Evolutionary conservation across 768 basidiomycete species (phyloP).

Genomic region (Dentipellis fragilis): DNA sequence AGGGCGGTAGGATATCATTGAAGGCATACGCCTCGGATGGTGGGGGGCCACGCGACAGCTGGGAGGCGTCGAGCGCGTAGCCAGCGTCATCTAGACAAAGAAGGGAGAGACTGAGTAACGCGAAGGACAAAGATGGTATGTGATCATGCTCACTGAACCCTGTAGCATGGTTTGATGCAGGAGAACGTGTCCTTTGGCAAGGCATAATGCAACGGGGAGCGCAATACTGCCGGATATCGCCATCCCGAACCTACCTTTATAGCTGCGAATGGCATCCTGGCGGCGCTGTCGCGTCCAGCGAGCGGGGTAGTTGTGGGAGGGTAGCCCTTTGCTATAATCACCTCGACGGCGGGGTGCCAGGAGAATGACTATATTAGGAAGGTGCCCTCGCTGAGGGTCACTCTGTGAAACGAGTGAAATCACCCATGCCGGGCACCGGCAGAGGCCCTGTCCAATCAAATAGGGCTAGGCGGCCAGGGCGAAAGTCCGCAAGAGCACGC

Average conservation of each 20-base stretch:
- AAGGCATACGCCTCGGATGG: too few species aligned
- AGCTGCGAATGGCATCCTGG: not conserved
- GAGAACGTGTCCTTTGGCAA: not conserved
- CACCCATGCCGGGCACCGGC: not conserved
- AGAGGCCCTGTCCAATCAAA: not conserved
- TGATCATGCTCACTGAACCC: not conserved
- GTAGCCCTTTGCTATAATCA: not conserved
- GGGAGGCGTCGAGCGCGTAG: too few species aligned
- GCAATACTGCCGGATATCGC: not conserved
- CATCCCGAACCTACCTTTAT: not conserved
- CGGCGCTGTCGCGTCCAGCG: not conserved
- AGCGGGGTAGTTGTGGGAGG: not conserved
- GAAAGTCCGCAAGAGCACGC: too few species aligned
- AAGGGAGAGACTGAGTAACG: too few species aligned
- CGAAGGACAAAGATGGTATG: not conserved
- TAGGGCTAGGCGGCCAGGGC: not conserved
- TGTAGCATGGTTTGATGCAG: not conserved
- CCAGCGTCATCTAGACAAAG: too few species aligned
- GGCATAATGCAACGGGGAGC: not conserved
- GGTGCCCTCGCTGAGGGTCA: not conserved
- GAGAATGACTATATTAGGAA: not conserved
- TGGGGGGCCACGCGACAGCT: too few species aligned
- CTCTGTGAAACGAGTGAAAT: not conserved
- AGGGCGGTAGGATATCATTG: too few species aligned
- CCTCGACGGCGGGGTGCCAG: not conserved